Conservation (phyloP, 192 early-diverging fungal species). For the Oehlia diaphana region DNA sequence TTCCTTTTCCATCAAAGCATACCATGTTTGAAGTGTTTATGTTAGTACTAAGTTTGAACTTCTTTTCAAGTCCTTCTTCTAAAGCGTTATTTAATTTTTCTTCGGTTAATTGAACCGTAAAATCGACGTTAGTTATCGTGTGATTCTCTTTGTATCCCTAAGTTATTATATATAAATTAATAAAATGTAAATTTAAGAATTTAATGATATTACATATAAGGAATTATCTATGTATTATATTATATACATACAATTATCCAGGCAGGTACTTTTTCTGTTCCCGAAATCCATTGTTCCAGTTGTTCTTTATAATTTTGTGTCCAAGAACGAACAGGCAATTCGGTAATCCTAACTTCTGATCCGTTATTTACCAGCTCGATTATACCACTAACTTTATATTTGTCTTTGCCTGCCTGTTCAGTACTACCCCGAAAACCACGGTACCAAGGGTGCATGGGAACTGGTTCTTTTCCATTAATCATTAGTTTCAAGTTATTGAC, state of each 20-base stretch:
- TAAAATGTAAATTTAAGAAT: neutral
- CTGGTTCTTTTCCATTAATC: conserved; percentile 71
- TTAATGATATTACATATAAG: no score
- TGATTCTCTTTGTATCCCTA: neutral
- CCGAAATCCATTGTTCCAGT: conserved; percentile 73
- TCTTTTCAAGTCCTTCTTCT: conserved; percentile 77
- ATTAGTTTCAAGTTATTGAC: conserved; percentile 79
- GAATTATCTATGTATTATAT: no score
- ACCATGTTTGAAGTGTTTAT: conserved; percentile 90
- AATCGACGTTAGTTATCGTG: neutral
- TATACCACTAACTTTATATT: conserved; percentile 68
- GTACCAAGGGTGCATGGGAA: conserved; percentile 90
- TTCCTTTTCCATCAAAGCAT: conserved; percentile 89
- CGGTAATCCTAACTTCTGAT: conserved; percentile 74
- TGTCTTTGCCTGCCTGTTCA: conserved; percentile 52
- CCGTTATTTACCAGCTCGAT: conserved; percentile 71
- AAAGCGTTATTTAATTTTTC: conserved; percentile 72
- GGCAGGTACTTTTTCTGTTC: conserved; percentile 67
- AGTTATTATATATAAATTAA: neutral
- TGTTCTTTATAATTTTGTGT: conserved; percentile 85
- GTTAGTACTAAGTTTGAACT: conserved; percentile 72
- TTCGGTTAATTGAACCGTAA: conserved; percentile 69
- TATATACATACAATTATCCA: conserved; percentile 42
- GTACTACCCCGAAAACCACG: conserved; percentile 87
- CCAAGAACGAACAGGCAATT: conserved; percentile 89